Conservation (phyloP, 108 stramenopile genomes). For the Skeletonema potamos region DNA sequence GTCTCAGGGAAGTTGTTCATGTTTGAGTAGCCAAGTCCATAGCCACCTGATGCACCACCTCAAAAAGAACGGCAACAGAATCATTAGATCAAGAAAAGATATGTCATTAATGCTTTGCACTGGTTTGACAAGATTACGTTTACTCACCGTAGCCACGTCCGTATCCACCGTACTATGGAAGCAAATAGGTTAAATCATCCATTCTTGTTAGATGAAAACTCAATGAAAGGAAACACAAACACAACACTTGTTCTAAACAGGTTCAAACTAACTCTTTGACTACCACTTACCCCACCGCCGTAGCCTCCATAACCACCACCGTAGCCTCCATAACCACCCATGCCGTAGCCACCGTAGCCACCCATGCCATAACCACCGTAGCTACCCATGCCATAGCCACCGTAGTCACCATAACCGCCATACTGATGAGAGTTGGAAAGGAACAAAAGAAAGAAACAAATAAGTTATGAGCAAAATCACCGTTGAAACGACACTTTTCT, state of each 20-base stretch:
- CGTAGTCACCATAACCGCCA: neutral
- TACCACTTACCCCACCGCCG: slow-evolving; percentile 1
- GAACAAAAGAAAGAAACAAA: neutral
- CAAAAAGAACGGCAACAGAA: neutral
- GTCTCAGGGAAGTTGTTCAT: slow-evolving; percentile 46
- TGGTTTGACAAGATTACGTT: neutral
- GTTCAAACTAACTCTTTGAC: neutral
- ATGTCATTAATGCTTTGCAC: neutral
- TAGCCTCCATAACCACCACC: slow-evolving; percentile 2
- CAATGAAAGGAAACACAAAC: neutral
- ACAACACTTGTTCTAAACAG: too few species aligned
- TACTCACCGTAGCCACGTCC: slow-evolving; percentile 11
- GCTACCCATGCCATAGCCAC: neutral
- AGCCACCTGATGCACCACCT: neutral
- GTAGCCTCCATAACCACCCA: slow-evolving; percentile 11
- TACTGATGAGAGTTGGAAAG: neutral
- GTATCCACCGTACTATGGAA: slow-evolving; percentile 7
- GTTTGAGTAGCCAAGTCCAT: slow-evolving; percentile 35
- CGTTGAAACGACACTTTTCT: neutral
- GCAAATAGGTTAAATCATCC: neutral
- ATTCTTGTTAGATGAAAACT: neutral
- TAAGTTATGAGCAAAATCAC: neutral
- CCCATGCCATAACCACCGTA: slow-evolving; percentile 19
- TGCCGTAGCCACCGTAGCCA: slow-evolving; percentile 19
- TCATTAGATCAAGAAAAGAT: neutral